Evolutionary conservation across 768 basidiomycete genomes (phyloP), one percentile per base, ranked within the genome.

Genomic region (Russula earlei): DNA sequence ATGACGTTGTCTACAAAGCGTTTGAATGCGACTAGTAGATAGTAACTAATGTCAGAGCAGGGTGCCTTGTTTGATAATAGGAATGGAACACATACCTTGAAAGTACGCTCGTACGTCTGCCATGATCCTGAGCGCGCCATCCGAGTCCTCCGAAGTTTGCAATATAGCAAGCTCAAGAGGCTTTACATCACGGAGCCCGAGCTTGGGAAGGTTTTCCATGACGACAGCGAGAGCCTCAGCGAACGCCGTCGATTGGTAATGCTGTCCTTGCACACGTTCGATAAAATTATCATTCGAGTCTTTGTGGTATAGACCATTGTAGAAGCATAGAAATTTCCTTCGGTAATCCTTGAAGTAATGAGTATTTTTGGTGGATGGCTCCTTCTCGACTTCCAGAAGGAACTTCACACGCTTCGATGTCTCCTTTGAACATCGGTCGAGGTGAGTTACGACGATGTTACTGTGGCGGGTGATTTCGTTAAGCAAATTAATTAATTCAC

Each of bases 81-180:
- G 8, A 17, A 41, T 49, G 43, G 53, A 58, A 27, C 31, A 59
- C 63, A 8, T 62, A 83, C 87, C 85, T 75, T 87, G 83, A 66
- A 87, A 88, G 59, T 87, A 88, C 0, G 82, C 85, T 5, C 84
- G 72, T 2, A 86, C 83, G 52, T 81, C 76, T 0, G 84, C 83
- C 84, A 88, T 87, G 61, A 87, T 84, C 4, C 67, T 62, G 17
- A 87, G 62, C 0, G 83, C 82, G 0, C 77, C 74, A 34, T 81
- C 82, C 71, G 74, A 75, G 1, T 68, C 68, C 54, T 85, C 82
- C 0, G 71, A 53, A 0, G 77, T 75, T 3, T 82, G 45, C 19
- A 46, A 14, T 33, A 72, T 80, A 0, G 74, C 60, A 0, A 86
- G 59, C 47, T 82, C 78, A 4, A 67, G 67, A 0, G 72, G 65